A percentile compares a stretch with the other conserved stretches of the same genome.
These are phyloP conservation scores for Eleusine indica DNA, from an alignment of 176 grass and related monocot genomes.

Conservation along the genomic window DNA sequence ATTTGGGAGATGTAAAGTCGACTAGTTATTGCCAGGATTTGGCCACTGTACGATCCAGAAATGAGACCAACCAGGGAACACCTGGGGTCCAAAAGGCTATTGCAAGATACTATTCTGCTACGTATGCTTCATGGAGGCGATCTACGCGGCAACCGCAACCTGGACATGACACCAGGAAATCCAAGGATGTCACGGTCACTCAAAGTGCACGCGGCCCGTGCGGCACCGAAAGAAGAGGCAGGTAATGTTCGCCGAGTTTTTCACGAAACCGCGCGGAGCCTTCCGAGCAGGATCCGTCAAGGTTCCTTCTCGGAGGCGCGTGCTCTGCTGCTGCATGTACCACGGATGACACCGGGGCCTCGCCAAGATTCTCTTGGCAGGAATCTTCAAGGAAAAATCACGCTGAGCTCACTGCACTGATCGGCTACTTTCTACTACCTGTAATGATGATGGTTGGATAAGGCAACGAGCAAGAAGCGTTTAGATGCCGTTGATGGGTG, in stretches of 20 bases:
- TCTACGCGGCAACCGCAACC: background rate
- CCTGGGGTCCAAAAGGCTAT: no score
- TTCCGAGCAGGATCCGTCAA: background rate
- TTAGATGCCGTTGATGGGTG: background rate
- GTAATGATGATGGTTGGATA: background rate
- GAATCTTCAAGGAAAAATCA: no score
- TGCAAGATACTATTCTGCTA: background rate
- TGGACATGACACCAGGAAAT: background rate
- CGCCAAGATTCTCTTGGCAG: no score
- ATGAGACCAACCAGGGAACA: no score
- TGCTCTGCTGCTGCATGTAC: background rate
- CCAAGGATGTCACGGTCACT: background rate
- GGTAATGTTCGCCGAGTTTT: background rate
- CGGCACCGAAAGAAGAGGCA: background rate
- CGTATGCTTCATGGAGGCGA: background rate
- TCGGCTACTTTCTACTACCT: no score
- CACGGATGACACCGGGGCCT: no score
- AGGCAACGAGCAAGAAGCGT: background rate
- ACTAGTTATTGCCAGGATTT: no score
- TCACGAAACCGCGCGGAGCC: background rate
- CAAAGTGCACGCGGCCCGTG: background rate
- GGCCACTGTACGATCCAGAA: no score
- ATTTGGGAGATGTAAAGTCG: no score
- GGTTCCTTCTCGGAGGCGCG: no score
- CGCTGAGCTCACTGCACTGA: no score